phyloP scores from a whole-genome alignment of 768 basidiomycete species.

The Naganishia randhawae region DNA sequence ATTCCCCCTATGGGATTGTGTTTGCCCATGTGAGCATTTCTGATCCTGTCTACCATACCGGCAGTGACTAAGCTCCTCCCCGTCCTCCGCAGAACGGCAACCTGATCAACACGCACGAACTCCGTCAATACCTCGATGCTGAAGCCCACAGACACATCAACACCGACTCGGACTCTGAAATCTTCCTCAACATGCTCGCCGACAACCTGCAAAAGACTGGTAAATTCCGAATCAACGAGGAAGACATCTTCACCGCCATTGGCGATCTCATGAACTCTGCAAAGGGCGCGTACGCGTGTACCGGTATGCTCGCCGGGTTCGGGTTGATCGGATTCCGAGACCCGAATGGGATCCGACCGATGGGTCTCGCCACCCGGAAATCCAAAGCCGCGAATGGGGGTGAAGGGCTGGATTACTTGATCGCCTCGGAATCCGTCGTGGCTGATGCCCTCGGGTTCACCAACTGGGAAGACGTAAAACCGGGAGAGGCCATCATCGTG shows the following conservation, averaged over 20 bases:
- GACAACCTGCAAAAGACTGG: constrained; percentile 97
- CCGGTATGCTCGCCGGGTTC: constrained; percentile 98
- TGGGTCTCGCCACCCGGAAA: constrained; percentile 76
- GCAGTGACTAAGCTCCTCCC: not conserved
- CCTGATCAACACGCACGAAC: constrained; percentile 79
- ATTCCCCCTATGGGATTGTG: constrained; percentile 98
- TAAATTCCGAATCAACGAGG: constrained; percentile 94
- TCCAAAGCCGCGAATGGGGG: constrained; percentile 46
- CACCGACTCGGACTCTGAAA: constrained; percentile 95
- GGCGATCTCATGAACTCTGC: constrained; percentile 81
- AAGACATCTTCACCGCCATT: constrained; percentile 95
- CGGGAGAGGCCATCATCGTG: constrained; percentile 93
- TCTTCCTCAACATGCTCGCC: constrained; percentile 94
- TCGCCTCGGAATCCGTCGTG: constrained; percentile 92
- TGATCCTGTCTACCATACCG: not conserved
- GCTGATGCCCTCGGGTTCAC: constrained; percentile 87
- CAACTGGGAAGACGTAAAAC: constrained; percentile 89
- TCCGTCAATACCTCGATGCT: constrained; percentile 92
- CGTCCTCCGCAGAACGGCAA: constrained; percentile 78
- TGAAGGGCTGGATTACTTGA: constrained; percentile 76
- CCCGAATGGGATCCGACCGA: constrained; percentile 92
- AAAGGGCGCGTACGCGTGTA: constrained; percentile 91
- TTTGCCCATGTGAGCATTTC: constrained; percentile 77
- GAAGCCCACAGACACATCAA: constrained; percentile 98
- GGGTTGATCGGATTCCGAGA: constrained; percentile 97